Evolutionary conservation across 2,329 filamentous ascomycete genomes (phyloP), one percentile per base, ranked within the genome.

Genomic region (Capronia coronata): DNA sequence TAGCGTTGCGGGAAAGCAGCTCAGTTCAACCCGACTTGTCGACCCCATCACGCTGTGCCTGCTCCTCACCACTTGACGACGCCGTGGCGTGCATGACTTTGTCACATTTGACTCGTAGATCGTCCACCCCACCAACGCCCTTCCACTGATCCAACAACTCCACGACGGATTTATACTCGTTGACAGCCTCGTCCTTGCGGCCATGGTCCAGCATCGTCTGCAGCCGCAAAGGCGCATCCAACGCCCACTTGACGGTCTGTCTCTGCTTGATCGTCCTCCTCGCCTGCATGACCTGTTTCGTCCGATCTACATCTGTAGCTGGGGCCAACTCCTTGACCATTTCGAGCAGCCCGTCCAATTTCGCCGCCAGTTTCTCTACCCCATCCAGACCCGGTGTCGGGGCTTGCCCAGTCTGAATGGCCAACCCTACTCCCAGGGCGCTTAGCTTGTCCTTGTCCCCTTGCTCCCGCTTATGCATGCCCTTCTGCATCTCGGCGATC

Each of bases 401-500:
- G 34, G 44, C 19, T 46, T 41, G 25, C 39, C 50, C 34, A 43
- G 32, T 37, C 43, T 49, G 14, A 8, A 19, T 18, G 5, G 14
- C 34, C 14, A 37, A 6, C n/a, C 14, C 16, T 9, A 19, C 13
- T 13, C 21, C 46, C 40, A 48, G 10, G 19, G 38, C 27, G 14
- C 40, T 42, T 67, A 68, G 64, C n/a, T 32, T 34, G 19, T 48
- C 63, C 32, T 71, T 67, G 54, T 73, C 70, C 64, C 23, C 63
- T 34, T 71, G 68, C 54, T 73, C 70, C 64, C 23, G 27, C 42
- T 71, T 68, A 56, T 73, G 71, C 67, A 75, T 73, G 49, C 70
- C 73, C 49, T 61, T 63, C 25, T 71, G 64, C 71, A 75, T 74
- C 71, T 87, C 88, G 43, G 86, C 79, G 62, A 98, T 98, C 2